phyloP scores from a whole-genome alignment of 768 basidiomycete species.

The Boletellus sp. region DNA sequence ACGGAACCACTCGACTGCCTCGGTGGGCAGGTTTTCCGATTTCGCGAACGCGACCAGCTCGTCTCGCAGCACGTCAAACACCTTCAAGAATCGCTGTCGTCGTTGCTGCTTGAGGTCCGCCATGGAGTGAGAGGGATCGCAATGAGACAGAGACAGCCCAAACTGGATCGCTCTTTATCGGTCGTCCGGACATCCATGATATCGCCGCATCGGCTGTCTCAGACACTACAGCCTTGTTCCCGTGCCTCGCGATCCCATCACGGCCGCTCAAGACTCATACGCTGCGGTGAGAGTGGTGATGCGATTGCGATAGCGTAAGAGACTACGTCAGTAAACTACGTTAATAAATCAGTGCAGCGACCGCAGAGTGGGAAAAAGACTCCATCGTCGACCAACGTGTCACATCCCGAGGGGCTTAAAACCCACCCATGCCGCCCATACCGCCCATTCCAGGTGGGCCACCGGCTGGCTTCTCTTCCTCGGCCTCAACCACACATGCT shows the following conservation, averaged over 20 bases:
- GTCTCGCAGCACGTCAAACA: constrained; percentile 67
- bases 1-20: constrained; percentile 82
- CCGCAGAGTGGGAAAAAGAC: background rate
- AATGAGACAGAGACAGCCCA: background rate
- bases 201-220: constrained; percentile 1
- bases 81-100: constrained; percentile 64
- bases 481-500: constrained; percentile 86
- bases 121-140: constrained; percentile 1
- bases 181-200: background rate
- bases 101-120: constrained; percentile 38
- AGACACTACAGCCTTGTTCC: too few relatives aligned
- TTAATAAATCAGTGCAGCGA: constrained; percentile 9
- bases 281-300: constrained; percentile 28
- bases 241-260: too few relatives aligned
- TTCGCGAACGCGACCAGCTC: constrained; percentile 72
- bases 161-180: background rate
- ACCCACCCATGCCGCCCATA: constrained; percentile 55
- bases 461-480: constrained; percentile 66
- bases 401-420: constrained; percentile 33
- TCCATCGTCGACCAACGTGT: background rate
- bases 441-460: constrained; percentile 58
- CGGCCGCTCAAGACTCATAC: too few relatives aligned
- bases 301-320: constrained; percentile 12
- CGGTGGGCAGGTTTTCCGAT: constrained; percentile 73
- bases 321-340: constrained; percentile 16